Evolutionary conservation across 2,329 filamentous ascomycete genomes (phyloP), one percentile per base, ranked within the genome.

Genomic region (Cryphonectria nitschkei): DNA sequence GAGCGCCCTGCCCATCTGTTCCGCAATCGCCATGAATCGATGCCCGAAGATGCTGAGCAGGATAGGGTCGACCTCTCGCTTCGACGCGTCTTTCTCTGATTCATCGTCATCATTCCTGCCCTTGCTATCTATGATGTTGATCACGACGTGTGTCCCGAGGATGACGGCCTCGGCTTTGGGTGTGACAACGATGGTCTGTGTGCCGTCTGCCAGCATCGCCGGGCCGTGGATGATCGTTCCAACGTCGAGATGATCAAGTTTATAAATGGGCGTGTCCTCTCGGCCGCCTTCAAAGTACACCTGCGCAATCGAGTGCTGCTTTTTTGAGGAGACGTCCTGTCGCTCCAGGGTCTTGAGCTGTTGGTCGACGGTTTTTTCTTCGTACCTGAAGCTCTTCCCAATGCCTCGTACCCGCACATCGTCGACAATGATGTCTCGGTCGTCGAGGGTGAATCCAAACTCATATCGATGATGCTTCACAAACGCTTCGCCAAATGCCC

Each of bases 111-210:
- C 84, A 50, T 77, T 74, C 16, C 76, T 69, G 37, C 77, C 84
- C 73, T 68, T 78, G 73, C 87, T 82, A 63, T 90, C 89, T 68
- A 90, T 88, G 56, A 96, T 87, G 74, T 97, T 94, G 77, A 98
- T 95, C 8, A 98, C 87, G 9, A 98, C 93, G 76, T 97, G 95
- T 0, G 94, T 97, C 73, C 93, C 87, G 26, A 97, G 90, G 43
- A 97, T 85, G 34, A 94, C 82, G 0, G 95, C 95, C 32, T 89
- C 88, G 2, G 94, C 89, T 41, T 88, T 88, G 0, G 95, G 95
- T 0, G 93, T 93, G 2, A 98, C 90, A 0, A 98, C 93, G 73
- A 98, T 96, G 0, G 95, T 98, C 80, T 98, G 95, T 0, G 93
- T 95, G 11, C 92, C 92, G 77, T 95, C 95, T 2, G 93, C 93